A percentile compares a stretch with the other conserved stretches of the same genome.
Evolutionary conservation across 1,139 yeast genomes (phyloP).

Genomic region (Williopsis jadinii): DNA sequence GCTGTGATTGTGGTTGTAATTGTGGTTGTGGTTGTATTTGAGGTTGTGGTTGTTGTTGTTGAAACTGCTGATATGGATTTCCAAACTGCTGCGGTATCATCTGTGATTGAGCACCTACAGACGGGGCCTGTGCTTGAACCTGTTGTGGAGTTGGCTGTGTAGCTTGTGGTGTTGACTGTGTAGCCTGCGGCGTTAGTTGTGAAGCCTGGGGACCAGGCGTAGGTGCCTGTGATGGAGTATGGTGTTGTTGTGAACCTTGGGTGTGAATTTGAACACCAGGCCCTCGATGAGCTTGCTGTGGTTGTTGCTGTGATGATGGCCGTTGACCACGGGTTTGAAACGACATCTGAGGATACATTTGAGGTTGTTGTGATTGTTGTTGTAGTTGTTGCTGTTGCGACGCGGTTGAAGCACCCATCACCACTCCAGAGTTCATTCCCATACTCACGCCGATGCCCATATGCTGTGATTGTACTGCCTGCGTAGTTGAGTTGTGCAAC

Average conservation of each 20-base stretch:
- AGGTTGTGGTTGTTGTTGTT: background rate
- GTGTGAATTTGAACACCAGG: background rate
- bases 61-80: constrained; percentile 4
- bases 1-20: constrained; percentile 6
- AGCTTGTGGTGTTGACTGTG: constrained; percentile 10
- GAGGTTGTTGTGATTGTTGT: constrained; percentile 3
- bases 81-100: constrained; percentile 11
- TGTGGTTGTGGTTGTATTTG: constrained; percentile 9
- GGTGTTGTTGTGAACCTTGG: background rate
- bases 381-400: constrained; percentile 17
- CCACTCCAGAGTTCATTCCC: background rate
- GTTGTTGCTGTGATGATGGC: background rate
- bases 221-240: background rate
- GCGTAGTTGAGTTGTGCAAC: constrained; percentile 36
- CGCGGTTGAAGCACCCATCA: constrained; percentile 12
- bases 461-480: constrained; percentile 26
- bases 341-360: background rate
- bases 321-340: too few relatives aligned
- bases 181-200: constrained; percentile 9
- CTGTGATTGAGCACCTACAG: constrained; percentile 10
- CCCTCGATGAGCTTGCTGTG: background rate
- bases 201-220: background rate
- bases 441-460: constrained; percentile 3
- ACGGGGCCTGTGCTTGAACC: constrained; percentile 1
- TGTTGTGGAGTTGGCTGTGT: constrained; percentile 11